Evolutionary conservation across 495 filamentous ascomycete species (phyloP).

Genomic region (Astrothelium macrocarpum): DNA sequence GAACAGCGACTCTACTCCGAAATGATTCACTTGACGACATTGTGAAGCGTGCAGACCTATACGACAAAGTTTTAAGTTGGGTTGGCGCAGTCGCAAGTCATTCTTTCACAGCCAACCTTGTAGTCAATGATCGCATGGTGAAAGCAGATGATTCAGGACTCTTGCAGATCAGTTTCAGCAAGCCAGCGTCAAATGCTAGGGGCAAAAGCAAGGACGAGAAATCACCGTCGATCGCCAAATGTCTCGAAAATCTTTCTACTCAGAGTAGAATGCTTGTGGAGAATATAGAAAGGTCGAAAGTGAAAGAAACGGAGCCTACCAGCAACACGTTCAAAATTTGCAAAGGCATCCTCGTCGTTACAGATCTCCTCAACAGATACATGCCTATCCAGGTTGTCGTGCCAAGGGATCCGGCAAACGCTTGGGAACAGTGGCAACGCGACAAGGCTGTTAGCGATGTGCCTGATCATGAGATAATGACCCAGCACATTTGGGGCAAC

Average conservation of each 20-base stretch:
- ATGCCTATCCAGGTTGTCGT: background rate
- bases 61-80: slow-evolving; percentile 23
- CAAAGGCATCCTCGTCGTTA: background rate
- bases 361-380: background rate
- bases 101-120: slow-evolving; percentile 10
- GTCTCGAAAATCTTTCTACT: slow-evolving; percentile 23
- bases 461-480: slow-evolving; percentile 32
- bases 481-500: slow-evolving; percentile 15
- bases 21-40: slow-evolving; percentile 32
- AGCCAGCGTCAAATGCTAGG: background rate
- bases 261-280: slow-evolving; percentile 27
- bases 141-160: slow-evolving; percentile 19
- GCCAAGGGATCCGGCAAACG: slow-evolving; percentile 5
- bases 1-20: slow-evolving; percentile 24
- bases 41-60: slow-evolving; percentile 22
- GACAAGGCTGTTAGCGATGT: slow-evolving; percentile 31
- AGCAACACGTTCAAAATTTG: slow-evolving; percentile 13
- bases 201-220: slow-evolving; percentile 11
- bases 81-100: slow-evolving; percentile 17
- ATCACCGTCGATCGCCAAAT: slow-evolving; percentile 15
- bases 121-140: slow-evolving; percentile 15
- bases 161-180: slow-evolving; percentile 7
- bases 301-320: background rate
- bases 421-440: slow-evolving; percentile 30
- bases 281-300: slow-evolving; percentile 18